phyloP scores from a whole-genome alignment of 805 yeast species.

The Soucietia sequanensis region DNA sequence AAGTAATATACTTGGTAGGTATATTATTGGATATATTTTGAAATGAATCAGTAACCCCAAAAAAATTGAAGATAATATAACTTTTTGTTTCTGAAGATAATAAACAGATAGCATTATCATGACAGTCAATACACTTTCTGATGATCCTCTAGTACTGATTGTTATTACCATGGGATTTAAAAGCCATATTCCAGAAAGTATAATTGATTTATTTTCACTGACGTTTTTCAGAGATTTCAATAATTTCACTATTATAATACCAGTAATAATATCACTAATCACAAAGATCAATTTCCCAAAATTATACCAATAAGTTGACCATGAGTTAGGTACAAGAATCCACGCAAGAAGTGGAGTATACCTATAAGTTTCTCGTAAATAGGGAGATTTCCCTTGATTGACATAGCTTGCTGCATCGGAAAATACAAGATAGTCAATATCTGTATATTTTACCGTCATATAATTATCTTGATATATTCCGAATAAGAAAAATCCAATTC shows the following conservation, averaged over 20 bases:
- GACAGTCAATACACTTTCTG: slow-evolving; percentile 85
- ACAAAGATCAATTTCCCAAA: slow-evolving; percentile 83
- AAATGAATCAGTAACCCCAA: slow-evolving; percentile 84
- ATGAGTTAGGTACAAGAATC: slow-evolving; percentile 70
- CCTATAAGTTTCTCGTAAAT: slow-evolving; percentile 80
- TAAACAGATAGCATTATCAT: slow-evolving; percentile 62
- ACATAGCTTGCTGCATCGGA: slow-evolving; percentile 86
- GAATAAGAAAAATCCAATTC: slow-evolving; percentile 67
- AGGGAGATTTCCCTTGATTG: slow-evolving; percentile 64
- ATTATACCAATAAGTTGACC: slow-evolving; percentile 40
- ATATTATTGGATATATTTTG: slow-evolving; percentile 89
- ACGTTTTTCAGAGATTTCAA: slow-evolving; percentile 34
- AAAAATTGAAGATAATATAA: slow-evolving; percentile 38
- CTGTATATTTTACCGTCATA: slow-evolving; percentile 84
- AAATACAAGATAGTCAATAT: slow-evolving; percentile 90
- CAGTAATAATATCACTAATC: slow-evolving; percentile 77
- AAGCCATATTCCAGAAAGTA: slow-evolving; percentile 70
- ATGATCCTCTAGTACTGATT: slow-evolving; percentile 89
- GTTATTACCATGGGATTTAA: slow-evolving; percentile 94
- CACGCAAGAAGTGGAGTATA: slow-evolving; percentile 91
- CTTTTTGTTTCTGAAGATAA: slow-evolving; percentile 31
- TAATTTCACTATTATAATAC: slow-evolving; percentile 48
- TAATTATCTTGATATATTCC: slow-evolving; percentile 85
- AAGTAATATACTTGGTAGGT: slow-evolving; percentile 68
- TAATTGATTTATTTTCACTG: slow-evolving; percentile 25